Percentiles rank a stretch among this genome's conserved stretches.
phyloP scores from a whole-genome alignment of 1,284 basidiomycete genomes.

The Leccinum pachyderme region DNA sequence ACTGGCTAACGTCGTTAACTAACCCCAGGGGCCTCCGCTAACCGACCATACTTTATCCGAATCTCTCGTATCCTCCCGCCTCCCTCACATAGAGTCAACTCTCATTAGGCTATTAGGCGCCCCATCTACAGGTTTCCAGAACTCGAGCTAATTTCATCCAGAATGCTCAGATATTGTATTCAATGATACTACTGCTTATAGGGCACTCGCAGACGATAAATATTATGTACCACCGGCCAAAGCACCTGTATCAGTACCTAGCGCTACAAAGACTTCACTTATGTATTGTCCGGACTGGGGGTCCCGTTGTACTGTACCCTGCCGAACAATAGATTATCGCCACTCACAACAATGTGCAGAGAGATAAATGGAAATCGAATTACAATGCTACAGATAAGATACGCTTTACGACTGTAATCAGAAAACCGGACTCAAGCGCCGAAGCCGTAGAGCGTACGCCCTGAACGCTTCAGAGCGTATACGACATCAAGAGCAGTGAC shows the following conservation, averaged over 20 bases:
- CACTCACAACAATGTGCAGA: neutral
- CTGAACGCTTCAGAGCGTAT: conserved; percentile 81
- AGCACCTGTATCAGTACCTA: too few species aligned
- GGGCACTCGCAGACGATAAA: too few species aligned
- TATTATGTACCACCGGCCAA: too few species aligned
- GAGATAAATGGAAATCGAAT: conserved; percentile 10
- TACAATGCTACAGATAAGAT: conserved; percentile 33
- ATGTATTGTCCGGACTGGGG: too few species aligned
- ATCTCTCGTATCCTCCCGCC: neutral
- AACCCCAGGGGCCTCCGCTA: neutral
- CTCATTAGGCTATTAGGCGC: neutral
- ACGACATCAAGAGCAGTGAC: conserved; percentile 82
- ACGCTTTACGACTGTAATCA: conserved; percentile 14
- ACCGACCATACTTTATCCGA: neutral
- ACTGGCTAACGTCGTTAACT: neutral
- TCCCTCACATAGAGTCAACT: neutral
- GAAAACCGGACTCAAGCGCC: conserved; percentile 44
- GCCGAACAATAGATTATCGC: too few species aligned
- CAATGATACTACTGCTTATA: too few species aligned
- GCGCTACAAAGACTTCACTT: too few species aligned
- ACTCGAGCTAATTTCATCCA: neutral
- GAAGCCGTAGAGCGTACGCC: conserved; percentile 76
- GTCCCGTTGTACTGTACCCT: too few species aligned
- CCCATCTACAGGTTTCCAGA: neutral
- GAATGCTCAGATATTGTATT: neutral